Evolutionary conservation across 768 basidiomycete genomes (phyloP), one percentile per base, ranked within the genome.

Genomic region (Tubosaeta brunneosetosa): DNA sequence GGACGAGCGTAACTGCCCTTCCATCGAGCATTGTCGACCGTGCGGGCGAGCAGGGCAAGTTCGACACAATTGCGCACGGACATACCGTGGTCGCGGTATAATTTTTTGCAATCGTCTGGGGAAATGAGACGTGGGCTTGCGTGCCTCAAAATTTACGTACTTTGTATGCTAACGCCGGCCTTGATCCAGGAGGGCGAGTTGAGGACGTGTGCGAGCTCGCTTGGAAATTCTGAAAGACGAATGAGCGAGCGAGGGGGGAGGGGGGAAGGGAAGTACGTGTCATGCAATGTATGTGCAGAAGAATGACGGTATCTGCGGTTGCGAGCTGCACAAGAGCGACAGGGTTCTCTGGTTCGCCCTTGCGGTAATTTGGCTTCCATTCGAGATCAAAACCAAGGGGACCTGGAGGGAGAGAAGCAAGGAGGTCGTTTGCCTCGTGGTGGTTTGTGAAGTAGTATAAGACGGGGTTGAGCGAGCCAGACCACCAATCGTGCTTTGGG

Each of bases 281-380:
- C 85, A 91, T 91, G 32, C 72, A 71, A 50, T 73, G 77, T 48
- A 91, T 61, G 56, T 91, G 89, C 6, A 90, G 65, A 4, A 91
- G 78, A 26, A 86, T 67, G 22, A 88, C 78, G 12, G 66, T 72
- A 4, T 80, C 64, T 4, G 69, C 61, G 55, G 74, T 81, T 2
- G 87, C 84, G 16, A 91, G 76, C 63, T 92, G 89, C 4, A 91
- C 75, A 22, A 91, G 75, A 3, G 90, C 82, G 17, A 88, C 83
- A 22, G 77, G 85, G 61, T 91, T 86, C 66, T 84, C 78, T 26
- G 68, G 61, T 25, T 68, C 62, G 17, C 84, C 81, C 61, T 80
- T 83, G 43, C 58, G 55, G 59, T 69, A 82, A 17, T 61, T 80
- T 0, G 90, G 90, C 54, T 77, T 81, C 88, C 90, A 91, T 68